Evolutionary conservation across 257 asterid species (phyloP).

Genomic region (Solanum sitiens): DNA sequence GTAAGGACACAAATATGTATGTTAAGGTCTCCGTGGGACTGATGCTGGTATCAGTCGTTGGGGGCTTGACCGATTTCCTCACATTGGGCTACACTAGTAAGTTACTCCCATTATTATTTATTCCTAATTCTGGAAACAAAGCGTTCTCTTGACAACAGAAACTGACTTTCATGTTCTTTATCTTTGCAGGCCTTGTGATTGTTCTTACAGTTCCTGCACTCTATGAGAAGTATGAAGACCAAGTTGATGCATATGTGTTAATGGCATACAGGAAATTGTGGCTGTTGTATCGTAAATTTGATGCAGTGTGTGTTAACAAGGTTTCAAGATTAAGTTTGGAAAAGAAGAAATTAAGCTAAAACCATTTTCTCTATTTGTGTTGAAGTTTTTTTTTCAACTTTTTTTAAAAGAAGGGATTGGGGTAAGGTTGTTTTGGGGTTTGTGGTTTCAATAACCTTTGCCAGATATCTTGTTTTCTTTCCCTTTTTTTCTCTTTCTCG

Average conservation of each 20-base stretch:
- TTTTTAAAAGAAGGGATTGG: neutral
- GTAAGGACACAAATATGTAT: constrained; percentile 57
- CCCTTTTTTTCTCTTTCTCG: neutral
- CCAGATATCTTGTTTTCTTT: neutral
- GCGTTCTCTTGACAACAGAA: neutral
- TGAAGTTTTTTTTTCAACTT: neutral
- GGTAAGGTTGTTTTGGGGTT: neutral
- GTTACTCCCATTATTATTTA: neutral
- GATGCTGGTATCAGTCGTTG: constrained; percentile 28
- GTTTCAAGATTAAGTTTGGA: constrained; percentile 41
- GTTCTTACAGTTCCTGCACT: constrained; percentile 66
- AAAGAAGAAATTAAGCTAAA: constrained; percentile 56
- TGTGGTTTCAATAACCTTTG: neutral
- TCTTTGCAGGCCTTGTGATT: constrained; percentile 41
- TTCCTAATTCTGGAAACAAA: neutral
- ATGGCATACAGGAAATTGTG: constrained; percentile 24
- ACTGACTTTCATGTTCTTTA: neutral
- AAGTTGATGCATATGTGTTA: constrained; percentile 23
- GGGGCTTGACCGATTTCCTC: constrained; percentile 43
- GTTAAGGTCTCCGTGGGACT: constrained; percentile 36
- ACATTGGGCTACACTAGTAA: constrained; percentile 54
- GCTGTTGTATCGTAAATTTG: constrained; percentile 26
- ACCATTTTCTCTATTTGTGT: neutral
- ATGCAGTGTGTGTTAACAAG: constrained; percentile 30
- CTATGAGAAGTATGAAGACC: constrained; percentile 57